Base-by-base conservation (phyloP, 2,329 filamentous ascomycete species). In the Colletotrichum ledebouriae region DNA sequence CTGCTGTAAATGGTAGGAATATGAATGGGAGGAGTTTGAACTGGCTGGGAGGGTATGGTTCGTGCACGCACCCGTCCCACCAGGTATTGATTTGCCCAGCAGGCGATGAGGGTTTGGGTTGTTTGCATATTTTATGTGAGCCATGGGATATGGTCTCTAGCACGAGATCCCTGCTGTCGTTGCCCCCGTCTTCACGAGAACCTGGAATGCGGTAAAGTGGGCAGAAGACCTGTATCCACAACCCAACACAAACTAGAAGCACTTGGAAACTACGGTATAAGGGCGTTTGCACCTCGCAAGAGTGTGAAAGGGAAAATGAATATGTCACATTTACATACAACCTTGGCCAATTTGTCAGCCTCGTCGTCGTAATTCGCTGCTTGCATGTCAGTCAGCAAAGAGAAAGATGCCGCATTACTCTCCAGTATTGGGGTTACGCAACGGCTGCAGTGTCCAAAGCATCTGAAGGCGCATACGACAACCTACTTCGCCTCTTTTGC, bases 121-220 rank as follows among this genome's bases (percentile, higher is more conserved):
- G n/a, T 47, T 60, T 29, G 33, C 59, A 53, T 62, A 53, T 34
- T 22, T 47, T 20, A 25, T 44, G 39, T 50, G 11, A 41, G 44
- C 47, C 34, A 33, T 29, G 20, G n/a, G 20, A 22, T 17, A 50
- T 10, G 25, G 29, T 41, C 47, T 34, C 17, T 12, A 25, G 11
- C 29, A 37, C 37, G 25, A 11, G 46, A 6, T 37, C 49, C 49
- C 13, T 34, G 6, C 22, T 6, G 12, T 25, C 5, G 12, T 22
- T 46, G 17, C 53, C 15, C 22, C 5, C 39, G 6, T 11, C 20
- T 25, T 41, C 37, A 22, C 25, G 56, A 22, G 15, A 57, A 57
- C 56, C 56, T 37, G 56, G 56, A 2, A 34, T 15, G 5, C 2
- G 56, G 39, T 41, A 42, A 41, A 10, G 47, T 3, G 47, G 20